Conservation (phyloP, 1,139 yeast genomes). For the Zhuliangozyma parablackwelliae region DNA sequence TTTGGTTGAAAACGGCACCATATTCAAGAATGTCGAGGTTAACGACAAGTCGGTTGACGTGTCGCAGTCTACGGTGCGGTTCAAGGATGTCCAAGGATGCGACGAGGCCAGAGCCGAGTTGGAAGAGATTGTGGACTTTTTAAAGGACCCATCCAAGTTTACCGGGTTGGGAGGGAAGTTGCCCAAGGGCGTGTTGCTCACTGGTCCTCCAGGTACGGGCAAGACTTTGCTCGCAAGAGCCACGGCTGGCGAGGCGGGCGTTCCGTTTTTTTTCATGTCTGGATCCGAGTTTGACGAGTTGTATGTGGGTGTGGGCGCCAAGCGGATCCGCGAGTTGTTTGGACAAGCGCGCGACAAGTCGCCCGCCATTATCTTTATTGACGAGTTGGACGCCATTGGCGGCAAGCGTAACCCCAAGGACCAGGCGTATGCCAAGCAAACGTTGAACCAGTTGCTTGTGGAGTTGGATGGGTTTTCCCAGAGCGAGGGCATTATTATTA, state of each 20-base stretch:
- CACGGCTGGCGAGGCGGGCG: conserved; percentile 99
- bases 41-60: conserved; percentile 80
- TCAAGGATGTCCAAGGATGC: conserved; percentile 93
- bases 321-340: conserved; percentile 90
- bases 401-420: conserved; percentile 96
- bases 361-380: conserved; percentile 79
- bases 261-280: conserved; percentile 96
- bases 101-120: conserved; percentile 97
- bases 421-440: conserved; percentile 96
- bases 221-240: conserved; percentile 96
- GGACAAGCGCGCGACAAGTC: conserved; percentile 91
- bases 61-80: conserved; percentile 79
- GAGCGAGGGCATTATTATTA: conserved; percentile 86
- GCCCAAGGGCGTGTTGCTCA: conserved; percentile 92
- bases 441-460: conserved; percentile 89
- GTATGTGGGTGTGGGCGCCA: conserved; percentile 98
- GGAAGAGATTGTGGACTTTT: conserved; percentile 93
- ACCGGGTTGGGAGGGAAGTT: conserved; percentile 96
- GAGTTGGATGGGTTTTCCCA: conserved; percentile 96
- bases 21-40: conserved; percentile 71
- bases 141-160: conserved; percentile 92
- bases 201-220: conserved; percentile 99
- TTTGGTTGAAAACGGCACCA: conserved; percentile 78
- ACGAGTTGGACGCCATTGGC: conserved; percentile 94
- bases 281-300: conserved; percentile 98